phyloP scores from a whole-genome alignment of 2,329 filamentous ascomycete species.

The Helotiales sp. region DNA sequence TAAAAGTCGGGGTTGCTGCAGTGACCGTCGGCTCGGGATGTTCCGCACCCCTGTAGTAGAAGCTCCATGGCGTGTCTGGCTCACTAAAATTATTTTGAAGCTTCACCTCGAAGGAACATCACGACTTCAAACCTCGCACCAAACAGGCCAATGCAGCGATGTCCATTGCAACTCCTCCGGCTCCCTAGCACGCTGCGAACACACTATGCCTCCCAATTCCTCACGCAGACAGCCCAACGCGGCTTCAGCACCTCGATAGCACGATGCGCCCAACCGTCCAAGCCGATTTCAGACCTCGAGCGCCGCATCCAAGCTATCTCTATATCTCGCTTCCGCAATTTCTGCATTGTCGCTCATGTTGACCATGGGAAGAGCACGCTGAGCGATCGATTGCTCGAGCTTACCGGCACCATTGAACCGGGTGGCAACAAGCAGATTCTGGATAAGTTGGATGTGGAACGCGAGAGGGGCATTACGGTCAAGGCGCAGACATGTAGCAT shows the following conservation, averaged over 20 bases:
- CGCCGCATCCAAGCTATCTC: conserved; percentile 74
- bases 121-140: conserved; percentile 20
- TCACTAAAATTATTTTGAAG: conserved; percentile 25
- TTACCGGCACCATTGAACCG: conserved; percentile 88
- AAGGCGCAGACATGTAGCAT: conserved; percentile 99
- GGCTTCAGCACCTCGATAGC: conserved; percentile 40
- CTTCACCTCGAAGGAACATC: neutral
- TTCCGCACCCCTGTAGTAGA: conserved; percentile 19
- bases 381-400: conserved; percentile 87
- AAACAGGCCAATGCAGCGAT: conserved; percentile 44
- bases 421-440: conserved; percentile 93
- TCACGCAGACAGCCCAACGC: conserved; percentile 24
- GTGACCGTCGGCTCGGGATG: conserved; percentile 16
- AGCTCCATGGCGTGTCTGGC: neutral
- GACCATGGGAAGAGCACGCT: conserved; percentile 99
- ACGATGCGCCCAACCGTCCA: conserved; percentile 40
- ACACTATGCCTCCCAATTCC: conserved; percentile 40
- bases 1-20: conserved; percentile 17
- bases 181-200: conserved; percentile 42
- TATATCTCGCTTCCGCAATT: conserved; percentile 85
- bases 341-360: conserved; percentile 98
- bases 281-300: conserved; percentile 52
- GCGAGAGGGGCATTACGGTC: conserved; percentile 95
- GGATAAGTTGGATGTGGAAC: conserved; percentile 95
- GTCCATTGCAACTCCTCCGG: conserved; percentile 42